phyloP scores from a whole-genome alignment of 148 eudicot genomes.

The Nepenthes mirabilis region DNA sequence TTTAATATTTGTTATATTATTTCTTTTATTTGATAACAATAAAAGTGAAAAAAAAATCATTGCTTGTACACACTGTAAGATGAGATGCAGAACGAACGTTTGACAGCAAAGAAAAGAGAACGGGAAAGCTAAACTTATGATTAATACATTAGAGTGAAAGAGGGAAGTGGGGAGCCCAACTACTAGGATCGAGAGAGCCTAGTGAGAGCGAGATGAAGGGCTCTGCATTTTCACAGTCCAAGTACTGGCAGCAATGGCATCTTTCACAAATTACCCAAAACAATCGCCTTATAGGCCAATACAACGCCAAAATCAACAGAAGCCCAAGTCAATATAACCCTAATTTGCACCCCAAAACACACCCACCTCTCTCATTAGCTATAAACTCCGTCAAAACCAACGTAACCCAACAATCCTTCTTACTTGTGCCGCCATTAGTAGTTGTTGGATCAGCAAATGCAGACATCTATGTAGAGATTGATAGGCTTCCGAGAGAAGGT shows the following conservation, averaged over 20 bases:
- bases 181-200: too few relatives aligned
- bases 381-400: conserved; percentile 24
- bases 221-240: conserved; percentile 27
- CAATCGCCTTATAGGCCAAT: conserved; percentile 5
- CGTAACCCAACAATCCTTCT: conserved; percentile 5
- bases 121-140: too few relatives aligned
- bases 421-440: conserved; percentile 58
- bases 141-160: too few relatives aligned
- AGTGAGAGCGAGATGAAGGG: conserved; percentile 15
- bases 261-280: conserved; percentile 9
- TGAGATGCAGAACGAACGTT: too few relatives aligned
- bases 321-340: conserved; percentile 20
- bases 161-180: too few relatives aligned
- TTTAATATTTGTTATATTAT: too few relatives aligned
- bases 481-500: conserved; percentile 61
- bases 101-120: too few relatives aligned
- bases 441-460: conserved; percentile 97
- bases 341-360: conserved; percentile 5
- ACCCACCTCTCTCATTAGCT: conserved; percentile 15
- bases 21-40: too few relatives aligned
- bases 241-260: conserved; percentile 13
- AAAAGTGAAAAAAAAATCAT: too few relatives aligned
- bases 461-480: conserved; percentile 80
- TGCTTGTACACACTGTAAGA: too few relatives aligned
- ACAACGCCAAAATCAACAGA: conserved; percentile 12